Base-by-base conservation (phyloP, 345 rosid species). In the Eucalyptus cloeziana region DNA sequence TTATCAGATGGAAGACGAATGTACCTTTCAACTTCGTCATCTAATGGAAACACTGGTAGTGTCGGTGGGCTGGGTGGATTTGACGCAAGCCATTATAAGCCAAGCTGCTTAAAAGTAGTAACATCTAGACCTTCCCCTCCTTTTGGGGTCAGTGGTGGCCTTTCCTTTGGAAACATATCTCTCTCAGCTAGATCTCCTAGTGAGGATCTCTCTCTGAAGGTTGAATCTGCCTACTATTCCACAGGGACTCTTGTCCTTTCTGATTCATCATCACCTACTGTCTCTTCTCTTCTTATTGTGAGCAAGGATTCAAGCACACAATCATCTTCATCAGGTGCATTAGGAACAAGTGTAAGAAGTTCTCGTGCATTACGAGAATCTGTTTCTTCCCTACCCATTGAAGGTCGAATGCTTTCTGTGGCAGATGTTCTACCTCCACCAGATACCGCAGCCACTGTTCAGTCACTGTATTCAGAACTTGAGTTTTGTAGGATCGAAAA, bases 391-490 rank as follows among this genome's bases (percentile, higher is more conserved):
- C 91, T 97, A 90, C 99, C 99, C 60, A 93, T 97, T 91, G 99
- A 97, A 93, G 99, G 99, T 87, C 97, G 96, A 86, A 97, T 98
- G 99, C 99, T 98, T 91, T 98, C 95, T 92, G 99, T 95, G 89
- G 97, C 97, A 87, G 99, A 97, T 94, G 97, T 96, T 88, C 91
- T 94, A 87, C 99, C 99, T 62, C 90, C 92, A 67, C 98, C 97
- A 76, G 98, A 95, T 87, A 93, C 95, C 83, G 98, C 99, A 90
- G 95, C 94, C 30, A 95, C 92, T 86, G 94, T 98, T 85, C 96
- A 94, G 89, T 95, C 99, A 24, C 90, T 98, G 51, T 98, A 97
- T 93, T 94, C 99, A 22, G 98, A 94, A 94, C 94, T 95, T 90
- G 99, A 95, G 91, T 94, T 94, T 92, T 94, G 94, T 87, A 96